A percentile compares a stretch with the other conserved stretches of the same genome.
Evolutionary conservation across 495 filamentous ascomycete species (phyloP).

Genomic region (Pyrenopolyporus hunteri): DNA sequence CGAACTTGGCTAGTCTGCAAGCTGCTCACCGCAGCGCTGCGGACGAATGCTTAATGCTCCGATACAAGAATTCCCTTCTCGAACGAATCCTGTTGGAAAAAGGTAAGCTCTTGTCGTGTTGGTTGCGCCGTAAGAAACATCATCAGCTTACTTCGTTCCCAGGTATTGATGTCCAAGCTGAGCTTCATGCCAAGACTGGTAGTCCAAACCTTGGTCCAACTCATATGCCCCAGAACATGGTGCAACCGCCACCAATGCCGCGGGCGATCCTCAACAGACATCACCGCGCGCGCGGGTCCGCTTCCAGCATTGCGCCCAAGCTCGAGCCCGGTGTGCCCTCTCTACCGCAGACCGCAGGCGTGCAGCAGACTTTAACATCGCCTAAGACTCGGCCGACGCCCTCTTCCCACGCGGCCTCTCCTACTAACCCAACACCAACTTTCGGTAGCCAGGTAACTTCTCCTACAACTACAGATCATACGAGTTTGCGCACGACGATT

Average conservation of each 20-base stretch:
- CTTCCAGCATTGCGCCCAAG: conserved; percentile 74
- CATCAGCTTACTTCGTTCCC: conserved; percentile 9
- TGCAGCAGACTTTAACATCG: conserved; percentile 54
- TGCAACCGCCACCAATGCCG: conserved; percentile 71
- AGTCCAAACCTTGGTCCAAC: conserved; percentile 71
- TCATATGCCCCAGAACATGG: conserved; percentile 65
- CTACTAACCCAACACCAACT: conserved; percentile 73
- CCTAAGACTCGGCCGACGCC: conserved; percentile 79
- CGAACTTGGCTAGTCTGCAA: conserved; percentile 86
- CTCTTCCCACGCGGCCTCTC: conserved; percentile 81
- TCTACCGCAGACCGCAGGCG: conserved; percentile 59
- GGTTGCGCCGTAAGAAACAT: background rate
- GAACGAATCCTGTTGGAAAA: conserved; percentile 96
- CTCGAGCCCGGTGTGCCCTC: conserved; percentile 64
- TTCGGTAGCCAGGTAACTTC: conserved; percentile 74
- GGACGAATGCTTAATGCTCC: conserved; percentile 96
- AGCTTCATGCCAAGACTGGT: conserved; percentile 85
- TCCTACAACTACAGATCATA: conserved; percentile 64
- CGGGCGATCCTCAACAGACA: conserved; percentile 73
- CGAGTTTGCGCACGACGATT: conserved; percentile 50
- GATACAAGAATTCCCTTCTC: conserved; percentile 96
- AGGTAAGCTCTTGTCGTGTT: conserved; percentile 57
- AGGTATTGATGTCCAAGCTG: conserved; percentile 98
- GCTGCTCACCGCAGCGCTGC: conserved; percentile 93
- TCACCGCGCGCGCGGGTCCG: conserved; percentile 68